Percentiles rank a stretch among this genome's conserved stretches.
Evolutionary conservation across 805 yeast genomes (phyloP).

Genomic region (Yarrowia yakushimensis): DNA sequence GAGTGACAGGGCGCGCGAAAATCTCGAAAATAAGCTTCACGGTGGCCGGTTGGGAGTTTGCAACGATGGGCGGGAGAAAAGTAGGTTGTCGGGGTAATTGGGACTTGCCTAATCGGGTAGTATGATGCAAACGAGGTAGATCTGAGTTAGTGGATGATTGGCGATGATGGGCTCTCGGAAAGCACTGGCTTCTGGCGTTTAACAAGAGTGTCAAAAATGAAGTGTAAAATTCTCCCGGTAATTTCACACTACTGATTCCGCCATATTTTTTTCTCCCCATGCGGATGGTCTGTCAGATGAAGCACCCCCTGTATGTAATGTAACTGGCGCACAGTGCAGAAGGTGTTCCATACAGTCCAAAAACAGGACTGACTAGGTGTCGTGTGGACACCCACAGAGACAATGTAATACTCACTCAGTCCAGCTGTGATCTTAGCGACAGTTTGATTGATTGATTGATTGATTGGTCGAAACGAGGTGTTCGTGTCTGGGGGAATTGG

Average conservation of each 20-base stretch:
- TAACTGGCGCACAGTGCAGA: background rate
- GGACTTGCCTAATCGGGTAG: background rate
- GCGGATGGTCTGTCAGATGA: background rate
- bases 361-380: background rate
- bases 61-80: background rate
- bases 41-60: slow-evolving; percentile 17
- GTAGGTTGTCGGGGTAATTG: slow-evolving; percentile 15
- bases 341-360: background rate
- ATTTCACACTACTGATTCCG: background rate
- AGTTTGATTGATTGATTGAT: no score
- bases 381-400: background rate
- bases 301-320: background rate
- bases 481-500: slow-evolving; percentile 7
- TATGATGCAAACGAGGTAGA: slow-evolving; percentile 17
- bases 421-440: slow-evolving; percentile 22
- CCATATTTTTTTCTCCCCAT: background rate
- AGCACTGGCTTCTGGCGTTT: background rate
- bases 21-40: slow-evolving; percentile 3
- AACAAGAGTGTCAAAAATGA: background rate
- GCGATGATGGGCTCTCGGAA: background rate
- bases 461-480: background rate
- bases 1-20: slow-evolving; percentile 12
- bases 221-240: background rate
- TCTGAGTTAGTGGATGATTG: slow-evolving; percentile 9
- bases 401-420: slow-evolving; percentile 15